phyloP scores from a whole-genome alignment of 495 filamentous ascomycete species.

The Tuber magnatum region DNA sequence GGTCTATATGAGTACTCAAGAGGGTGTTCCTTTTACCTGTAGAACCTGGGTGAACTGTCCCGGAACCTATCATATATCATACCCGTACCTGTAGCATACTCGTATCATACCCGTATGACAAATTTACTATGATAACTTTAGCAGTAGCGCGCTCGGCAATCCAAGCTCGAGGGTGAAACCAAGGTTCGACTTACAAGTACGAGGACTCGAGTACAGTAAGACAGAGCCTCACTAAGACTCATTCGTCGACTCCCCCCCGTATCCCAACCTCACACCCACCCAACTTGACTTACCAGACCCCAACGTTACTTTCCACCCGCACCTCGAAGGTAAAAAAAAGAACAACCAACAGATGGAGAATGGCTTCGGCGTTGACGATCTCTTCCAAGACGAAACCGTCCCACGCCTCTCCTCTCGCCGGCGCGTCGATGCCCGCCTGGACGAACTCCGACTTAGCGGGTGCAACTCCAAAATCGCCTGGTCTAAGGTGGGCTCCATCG shows the following conservation, averaged over 20 bases:
- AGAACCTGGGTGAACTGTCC: neutral
- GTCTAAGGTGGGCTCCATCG: conserved; percentile 84
- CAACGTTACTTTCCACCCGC: neutral
- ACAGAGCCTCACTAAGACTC: neutral
- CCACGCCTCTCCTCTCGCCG: conserved; percentile 23
- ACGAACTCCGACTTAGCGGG: conserved; percentile 69
- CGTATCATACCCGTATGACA: too few relatives aligned
- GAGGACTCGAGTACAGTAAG: too few relatives aligned
- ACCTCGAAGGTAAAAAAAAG: neutral
- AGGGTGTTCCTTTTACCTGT: neutral
- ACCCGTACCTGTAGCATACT: too few relatives aligned
- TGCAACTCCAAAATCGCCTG: conserved; percentile 81
- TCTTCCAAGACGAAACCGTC: conserved; percentile 37
- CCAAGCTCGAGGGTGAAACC: neutral
- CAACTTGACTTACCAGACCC: neutral
- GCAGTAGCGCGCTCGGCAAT: neutral
- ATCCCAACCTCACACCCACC: neutral
- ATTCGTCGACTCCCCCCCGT: neutral
- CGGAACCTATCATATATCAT: too few relatives aligned
- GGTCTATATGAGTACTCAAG: neutral
- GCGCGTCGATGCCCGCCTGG: conserved; percentile 50
- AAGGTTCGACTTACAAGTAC: neutral
- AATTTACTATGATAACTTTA: too few relatives aligned
- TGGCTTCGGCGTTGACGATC: conserved; percentile 35
- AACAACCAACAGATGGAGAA: conserved; percentile 21